Evolutionary conservation across 768 basidiomycete species (phyloP).

Genomic region (Boletus barrowsii): DNA sequence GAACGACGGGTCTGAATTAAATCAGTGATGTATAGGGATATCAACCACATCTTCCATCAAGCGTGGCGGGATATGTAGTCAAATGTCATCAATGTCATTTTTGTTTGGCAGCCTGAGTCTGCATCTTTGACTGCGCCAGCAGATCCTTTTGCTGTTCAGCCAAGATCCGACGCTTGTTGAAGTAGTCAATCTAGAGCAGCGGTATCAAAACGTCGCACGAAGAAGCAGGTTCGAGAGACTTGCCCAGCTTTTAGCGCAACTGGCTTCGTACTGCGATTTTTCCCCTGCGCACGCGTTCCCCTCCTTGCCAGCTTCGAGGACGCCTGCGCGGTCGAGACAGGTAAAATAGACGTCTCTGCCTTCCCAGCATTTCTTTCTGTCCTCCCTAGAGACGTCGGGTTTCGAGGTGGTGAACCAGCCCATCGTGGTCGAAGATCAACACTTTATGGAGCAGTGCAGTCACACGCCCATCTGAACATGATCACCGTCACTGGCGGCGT

Average conservation of each 20-base stretch:
- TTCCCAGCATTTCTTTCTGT: slow-evolving; percentile 85
- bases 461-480: slow-evolving; percentile 16
- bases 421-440: slow-evolving; percentile 14
- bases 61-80: too few relatives aligned
- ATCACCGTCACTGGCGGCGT: background rate
- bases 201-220: too few relatives aligned
- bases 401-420: slow-evolving; percentile 37
- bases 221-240: slow-evolving; percentile 23
- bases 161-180: slow-evolving; percentile 85
- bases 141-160: slow-evolving; percentile 76
- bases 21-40: too few relatives aligned
- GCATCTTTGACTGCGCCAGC: slow-evolving; percentile 29
- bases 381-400: slow-evolving; percentile 50
- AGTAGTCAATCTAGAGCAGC: slow-evolving; percentile 77
- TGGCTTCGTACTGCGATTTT: slow-evolving; percentile 58
- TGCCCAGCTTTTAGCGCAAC: slow-evolving; percentile 91
- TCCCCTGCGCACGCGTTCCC: slow-evolving; percentile 54
- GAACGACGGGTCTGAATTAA: too few relatives aligned
- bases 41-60: too few relatives aligned
- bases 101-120: slow-evolving; percentile 28
- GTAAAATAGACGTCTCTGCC: slow-evolving; percentile 77
- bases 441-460: slow-evolving; percentile 8
- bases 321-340: slow-evolving; percentile 69
- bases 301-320: slow-evolving; percentile 78
- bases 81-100: background rate